Evolutionary conservation across 331 rosid species (phyloP).

Genomic region (Saraca asoca): DNA sequence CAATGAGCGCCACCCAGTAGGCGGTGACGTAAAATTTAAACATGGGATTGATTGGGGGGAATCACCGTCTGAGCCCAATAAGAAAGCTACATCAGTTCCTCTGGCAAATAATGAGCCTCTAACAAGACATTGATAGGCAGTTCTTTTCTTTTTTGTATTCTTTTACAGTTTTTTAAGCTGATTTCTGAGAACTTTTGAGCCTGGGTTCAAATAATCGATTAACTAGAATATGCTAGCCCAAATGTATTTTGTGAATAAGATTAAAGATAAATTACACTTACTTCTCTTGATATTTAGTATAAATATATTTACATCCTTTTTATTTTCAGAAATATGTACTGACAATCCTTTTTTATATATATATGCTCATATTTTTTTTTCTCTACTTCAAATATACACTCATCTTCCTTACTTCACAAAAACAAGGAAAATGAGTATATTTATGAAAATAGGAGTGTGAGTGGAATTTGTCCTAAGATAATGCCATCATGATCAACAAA

Average conservation of each 20-base stretch:
- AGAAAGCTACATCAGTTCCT: constrained; percentile 47
- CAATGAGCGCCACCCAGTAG: constrained; percentile 34
- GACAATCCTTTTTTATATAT: too few species aligned
- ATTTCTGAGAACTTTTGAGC: constrained; percentile 31
- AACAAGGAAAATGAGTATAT: too few species aligned
- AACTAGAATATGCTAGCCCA: constrained; percentile 18
- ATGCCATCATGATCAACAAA: too few species aligned
- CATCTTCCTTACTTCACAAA: too few species aligned
- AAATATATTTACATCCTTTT: too few species aligned
- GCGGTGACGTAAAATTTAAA: constrained; percentile 25
- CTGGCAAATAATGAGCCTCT: constrained; percentile 62
- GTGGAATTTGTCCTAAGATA: too few species aligned
- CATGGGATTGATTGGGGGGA: constrained; percentile 26
- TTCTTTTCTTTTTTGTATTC: not conserved
- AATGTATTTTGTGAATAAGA: constrained; percentile 15
- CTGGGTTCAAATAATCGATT: constrained; percentile 33
- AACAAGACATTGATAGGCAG: constrained; percentile 53
- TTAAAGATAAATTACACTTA: too few species aligned
- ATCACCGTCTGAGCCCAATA: constrained; percentile 38
- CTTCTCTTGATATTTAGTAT: too few species aligned
- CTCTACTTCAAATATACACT: too few species aligned
- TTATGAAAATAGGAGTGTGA: too few species aligned
- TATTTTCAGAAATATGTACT: too few species aligned
- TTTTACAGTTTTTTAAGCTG: constrained; percentile 6
- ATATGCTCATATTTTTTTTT: too few species aligned